Conservation (phyloP, 441 rosid species). For the Erodium trifolium region DNA sequence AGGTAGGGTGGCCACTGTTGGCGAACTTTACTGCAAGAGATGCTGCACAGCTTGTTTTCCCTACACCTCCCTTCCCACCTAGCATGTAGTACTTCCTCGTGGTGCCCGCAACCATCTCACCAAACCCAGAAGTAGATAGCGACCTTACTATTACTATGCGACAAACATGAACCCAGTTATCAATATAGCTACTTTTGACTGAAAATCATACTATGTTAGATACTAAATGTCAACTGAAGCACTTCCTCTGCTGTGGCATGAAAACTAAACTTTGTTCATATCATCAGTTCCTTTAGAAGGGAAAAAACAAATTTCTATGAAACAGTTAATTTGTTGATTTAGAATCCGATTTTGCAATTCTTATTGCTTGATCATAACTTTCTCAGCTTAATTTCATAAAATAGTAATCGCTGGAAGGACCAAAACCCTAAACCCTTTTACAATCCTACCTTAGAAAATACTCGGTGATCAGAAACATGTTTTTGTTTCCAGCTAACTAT, state of each 20-base stretch:
- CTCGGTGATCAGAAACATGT: neutral
- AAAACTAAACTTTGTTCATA: neutral
- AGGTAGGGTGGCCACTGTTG: slow-evolving; percentile 65
- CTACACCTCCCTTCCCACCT: slow-evolving; percentile 86
- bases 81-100: slow-evolving; percentile 58
- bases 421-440: neutral
- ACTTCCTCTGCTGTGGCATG: neutral
- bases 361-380: neutral
- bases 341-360: slow-evolving; percentile 1
- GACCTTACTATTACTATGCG: slow-evolving; percentile 38
- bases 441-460: neutral
- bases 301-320: neutral
- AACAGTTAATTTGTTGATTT: neutral
- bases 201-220: slow-evolving; percentile 3
- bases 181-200: slow-evolving; percentile 10
- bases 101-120: slow-evolving; percentile 43
- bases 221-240: neutral
- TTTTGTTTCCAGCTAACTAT: neutral
- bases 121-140: slow-evolving; percentile 39
- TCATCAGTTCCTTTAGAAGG: neutral
- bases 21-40: slow-evolving; percentile 89
- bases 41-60: slow-evolving; percentile 85
- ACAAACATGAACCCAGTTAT: slow-evolving; percentile 12
- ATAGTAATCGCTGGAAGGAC: neutral
- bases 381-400: neutral